Evolutionary conservation across 2,329 filamentous ascomycete genomes (phyloP), one percentile per base, ranked within the genome.

Genomic region (Orbilia blumenaviensis): DNA sequence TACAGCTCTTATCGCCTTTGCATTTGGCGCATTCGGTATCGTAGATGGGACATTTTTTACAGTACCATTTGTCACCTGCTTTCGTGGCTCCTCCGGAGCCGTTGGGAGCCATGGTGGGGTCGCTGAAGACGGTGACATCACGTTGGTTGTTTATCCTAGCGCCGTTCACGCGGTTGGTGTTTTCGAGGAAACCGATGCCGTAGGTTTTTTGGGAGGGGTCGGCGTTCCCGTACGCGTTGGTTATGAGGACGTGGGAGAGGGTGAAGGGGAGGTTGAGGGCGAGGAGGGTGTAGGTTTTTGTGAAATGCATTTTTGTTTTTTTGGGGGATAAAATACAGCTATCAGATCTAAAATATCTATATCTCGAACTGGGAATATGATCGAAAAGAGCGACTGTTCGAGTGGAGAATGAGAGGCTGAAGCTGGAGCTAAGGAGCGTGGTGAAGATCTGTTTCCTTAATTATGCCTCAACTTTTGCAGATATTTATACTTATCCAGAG

Each of bases 81-180:
- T 27, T 38, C 42, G 36, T 41, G 2, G 50, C 50, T 1, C 9
- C 23, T 4, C 64, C 64, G 5, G 64, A 48, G 2, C 64, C 64
- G 52, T 68, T 42, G 1, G 64, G 64, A 8, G 64, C 42, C 64
- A 68, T 68, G 1, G 64, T 68, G 12, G 64, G 64, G 42, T 68
- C 52, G 41, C 64, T 68, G 41, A 68, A 68, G 9, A 68, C 64
- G 52, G 64, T 60, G 29, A 48, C 50, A 9, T 68, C 64, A 38
- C 38, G 2, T 27, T 68, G 64, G 16, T 60, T 60, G 18, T 46
- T 23, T 5, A 36, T 6, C n/a, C 64, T 25, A 9, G 27, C 41
- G 14, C 14, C 14, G 3, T 29, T 50, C 0, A 0, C 14, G 7
- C 64, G 52, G 18, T 60, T 38, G 7, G 64, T 68, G 16, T 21